A percentile compares a stretch with the other conserved stretches of the same genome.
These are phyloP conservation scores for Oryza punctata DNA, from an alignment of 176 grass and related monocot genomes.

Conservation along the genomic window DNA sequence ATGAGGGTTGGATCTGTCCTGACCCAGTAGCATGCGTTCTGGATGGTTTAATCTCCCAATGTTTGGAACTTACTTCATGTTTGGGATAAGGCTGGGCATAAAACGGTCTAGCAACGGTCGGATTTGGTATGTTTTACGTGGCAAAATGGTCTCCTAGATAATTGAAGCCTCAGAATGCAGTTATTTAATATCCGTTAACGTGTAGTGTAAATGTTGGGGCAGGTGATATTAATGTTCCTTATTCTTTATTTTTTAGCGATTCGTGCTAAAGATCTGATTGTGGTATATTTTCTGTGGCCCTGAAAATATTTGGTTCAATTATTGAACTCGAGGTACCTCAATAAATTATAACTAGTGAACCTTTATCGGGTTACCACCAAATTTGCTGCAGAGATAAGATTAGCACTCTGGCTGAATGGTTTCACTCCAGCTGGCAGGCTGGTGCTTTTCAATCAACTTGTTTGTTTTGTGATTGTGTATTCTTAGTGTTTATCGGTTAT, in stretches of 20 bases:
- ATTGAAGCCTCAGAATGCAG: neutral
- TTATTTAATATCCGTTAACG: neutral
- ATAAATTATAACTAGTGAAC: conserved; percentile 3
- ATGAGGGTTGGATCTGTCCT: neutral
- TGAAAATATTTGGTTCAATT: conserved; percentile 1
- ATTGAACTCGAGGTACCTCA: conserved; percentile 1
- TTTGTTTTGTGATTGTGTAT: neutral
- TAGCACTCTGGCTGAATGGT: neutral
- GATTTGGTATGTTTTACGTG: neutral
- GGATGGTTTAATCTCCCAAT: neutral
- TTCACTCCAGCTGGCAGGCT: neutral
- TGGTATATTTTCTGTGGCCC: neutral
- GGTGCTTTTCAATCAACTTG: neutral
- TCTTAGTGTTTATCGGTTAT: neutral
- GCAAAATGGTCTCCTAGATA: neutral
- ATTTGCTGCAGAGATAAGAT: conserved; percentile 9
- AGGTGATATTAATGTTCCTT: conserved; percentile 14
- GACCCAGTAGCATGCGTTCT: neutral
- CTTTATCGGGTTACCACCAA: neutral
- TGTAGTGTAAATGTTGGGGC: neutral
- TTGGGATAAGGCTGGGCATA: neutral
- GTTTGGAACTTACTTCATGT: neutral
- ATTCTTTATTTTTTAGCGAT: neutral
- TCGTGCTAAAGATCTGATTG: neutral
- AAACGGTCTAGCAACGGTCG: neutral